phyloP scores from a whole-genome alignment of 192 early-diverging fungal genomes.

The Coemansia sp. region DNA sequence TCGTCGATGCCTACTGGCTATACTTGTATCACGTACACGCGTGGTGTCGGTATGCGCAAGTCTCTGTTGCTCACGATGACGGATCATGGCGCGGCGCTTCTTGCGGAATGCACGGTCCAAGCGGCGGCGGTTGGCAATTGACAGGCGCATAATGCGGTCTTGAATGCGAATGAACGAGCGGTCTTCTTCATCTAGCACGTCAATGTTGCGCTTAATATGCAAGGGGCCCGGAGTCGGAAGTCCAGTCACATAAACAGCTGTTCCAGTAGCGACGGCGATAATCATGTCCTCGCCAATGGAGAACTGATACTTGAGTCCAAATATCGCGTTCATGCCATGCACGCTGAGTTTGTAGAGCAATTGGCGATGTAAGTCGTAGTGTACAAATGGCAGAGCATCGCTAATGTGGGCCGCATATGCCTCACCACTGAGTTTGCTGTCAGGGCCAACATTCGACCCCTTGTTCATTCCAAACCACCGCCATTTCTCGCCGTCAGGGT shows the following conservation, averaged over 20 bases:
- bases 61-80: slow-evolving; percentile 26
- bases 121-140: slow-evolving; percentile 65
- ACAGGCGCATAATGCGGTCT: slow-evolving; percentile 64
- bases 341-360: slow-evolving; percentile 79
- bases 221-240: slow-evolving; percentile 71
- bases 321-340: slow-evolving; percentile 77
- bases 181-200: slow-evolving; percentile 76
- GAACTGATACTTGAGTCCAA: slow-evolving; percentile 63
- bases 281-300: slow-evolving; percentile 59
- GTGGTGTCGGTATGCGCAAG: slow-evolving; percentile 11
- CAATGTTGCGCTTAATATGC: slow-evolving; percentile 73
- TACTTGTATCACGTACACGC: background rate
- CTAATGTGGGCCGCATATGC: slow-evolving; percentile 68
- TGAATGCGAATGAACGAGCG: slow-evolving; percentile 70
- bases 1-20: background rate
- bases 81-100: slow-evolving; percentile 30
- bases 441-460: slow-evolving; percentile 14
- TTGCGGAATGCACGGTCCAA: slow-evolving; percentile 60
- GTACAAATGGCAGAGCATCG: slow-evolving; percentile 80
- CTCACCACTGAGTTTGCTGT: slow-evolving; percentile 64
- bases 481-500: slow-evolving; percentile 4
- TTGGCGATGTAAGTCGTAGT: slow-evolving; percentile 84
- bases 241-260: slow-evolving; percentile 69
- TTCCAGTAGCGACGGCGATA: slow-evolving; percentile 74
- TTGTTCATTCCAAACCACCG: slow-evolving; percentile 18